Percentiles rank a stretch among this genome's conserved stretches.
phyloP scores from a whole-genome alignment of 179 eudicot genomes.

The Spinacia oleracea region DNA sequence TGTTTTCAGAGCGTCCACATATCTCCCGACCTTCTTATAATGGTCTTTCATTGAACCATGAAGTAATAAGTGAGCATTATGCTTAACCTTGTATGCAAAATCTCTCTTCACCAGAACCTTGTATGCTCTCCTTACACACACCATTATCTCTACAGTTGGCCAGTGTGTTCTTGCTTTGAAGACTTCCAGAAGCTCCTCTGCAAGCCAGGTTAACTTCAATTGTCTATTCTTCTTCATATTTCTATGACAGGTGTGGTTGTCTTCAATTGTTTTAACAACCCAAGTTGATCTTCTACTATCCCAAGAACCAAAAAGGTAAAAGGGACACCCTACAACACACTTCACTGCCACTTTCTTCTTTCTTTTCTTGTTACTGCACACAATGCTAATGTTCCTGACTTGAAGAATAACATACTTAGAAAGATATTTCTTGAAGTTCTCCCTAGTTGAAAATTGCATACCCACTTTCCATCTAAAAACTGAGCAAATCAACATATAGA shows the following conservation, averaged over 20 bases:
- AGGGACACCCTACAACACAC: neutral
- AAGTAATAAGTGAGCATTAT: neutral
- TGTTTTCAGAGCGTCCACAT: neutral
- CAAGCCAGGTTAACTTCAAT: neutral
- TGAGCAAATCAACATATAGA: neutral
- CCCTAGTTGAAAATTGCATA: neutral
- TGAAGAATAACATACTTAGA: neutral
- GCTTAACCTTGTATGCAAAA: conserved; percentile 5
- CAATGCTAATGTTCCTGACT: neutral
- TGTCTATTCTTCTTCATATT: neutral
- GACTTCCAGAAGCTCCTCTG: neutral
- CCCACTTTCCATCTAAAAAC: neutral
- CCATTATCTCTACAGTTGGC: neutral
- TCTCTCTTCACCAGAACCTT: neutral
- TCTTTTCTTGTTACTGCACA: neutral
- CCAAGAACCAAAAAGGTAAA: neutral
- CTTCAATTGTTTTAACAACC: neutral
- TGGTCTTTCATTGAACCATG: conserved; percentile 16
- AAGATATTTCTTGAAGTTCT: neutral
- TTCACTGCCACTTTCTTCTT: neutral
- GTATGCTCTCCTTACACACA: neutral
- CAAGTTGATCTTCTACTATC: neutral
- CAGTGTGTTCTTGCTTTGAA: conserved; percentile 9
- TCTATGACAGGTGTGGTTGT: neutral
- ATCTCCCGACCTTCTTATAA: neutral